Base-by-base conservation (phyloP, 441 rosid genomes). In the Rhodomyrtus psidioides region DNA sequence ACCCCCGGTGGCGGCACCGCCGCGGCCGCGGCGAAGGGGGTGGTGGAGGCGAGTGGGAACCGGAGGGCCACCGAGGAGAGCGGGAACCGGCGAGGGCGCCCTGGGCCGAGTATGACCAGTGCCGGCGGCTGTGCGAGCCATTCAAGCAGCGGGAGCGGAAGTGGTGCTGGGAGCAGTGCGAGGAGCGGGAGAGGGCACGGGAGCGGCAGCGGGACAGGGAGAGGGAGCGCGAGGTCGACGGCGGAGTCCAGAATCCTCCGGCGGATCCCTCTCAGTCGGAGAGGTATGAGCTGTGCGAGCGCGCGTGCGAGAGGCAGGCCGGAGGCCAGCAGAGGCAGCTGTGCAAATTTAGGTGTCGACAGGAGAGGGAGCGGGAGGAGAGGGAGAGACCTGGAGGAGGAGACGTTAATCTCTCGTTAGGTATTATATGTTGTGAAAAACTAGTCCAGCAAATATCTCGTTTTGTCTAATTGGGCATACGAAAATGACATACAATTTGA, bases 161-260 rank as follows among this genome's bases (percentile, higher is more conserved):
- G 26, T 53, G 55, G 84, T 91, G 94, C 24, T 84, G 85, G 82
- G 51, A 81, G 15, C 65, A 14, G 7, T 91, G 92, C 49, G 87
- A 82, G 87, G 84, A 88, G 86, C 75, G 53, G 13, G 49, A 39
- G 26, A 55, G 26, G 26, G 82, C 65, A 26, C 59, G 53, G 39
- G 84, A 81, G 60, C n/a, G 85, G 83, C 70, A 26, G 84, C 9
- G 54, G 58, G 85, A 83, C 60, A 55, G 88, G 53, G 85, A 75
- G 81, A 83, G 83, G 74, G 85, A 86, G 83, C 75, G 85, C 7
- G 88, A 83, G 85, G 54, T 83, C 54, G 6, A 59, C 14, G n/a
- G 4, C 0, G 27, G 51, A 65, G 76, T 65, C 14, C 2, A 46
- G 76, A 19, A 5, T 65, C 15, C 46, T 26, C 39, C 44, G 15